Percentiles rank a stretch among this genome's conserved stretches.
These are phyloP conservation scores for Trametes pubescens DNA, from an alignment of 1,284 basidiomycete species.

Conservation along the genomic window DNA sequence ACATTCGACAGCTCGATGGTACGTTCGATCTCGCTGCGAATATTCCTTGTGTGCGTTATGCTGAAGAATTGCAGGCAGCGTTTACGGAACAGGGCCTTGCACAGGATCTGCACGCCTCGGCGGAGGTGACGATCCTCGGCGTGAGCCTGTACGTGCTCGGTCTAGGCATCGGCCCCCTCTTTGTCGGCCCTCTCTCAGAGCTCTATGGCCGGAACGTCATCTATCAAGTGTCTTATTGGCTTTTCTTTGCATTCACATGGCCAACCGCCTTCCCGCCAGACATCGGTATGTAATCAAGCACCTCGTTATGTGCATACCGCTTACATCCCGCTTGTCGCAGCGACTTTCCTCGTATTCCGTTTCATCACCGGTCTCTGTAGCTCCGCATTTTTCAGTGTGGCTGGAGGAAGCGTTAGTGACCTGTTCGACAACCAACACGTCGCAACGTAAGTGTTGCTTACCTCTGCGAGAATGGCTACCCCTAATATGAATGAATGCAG, in stretches of 20 bases:
- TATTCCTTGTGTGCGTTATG: neutral
- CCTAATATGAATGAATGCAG: conserved; percentile 43
- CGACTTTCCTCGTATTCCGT: conserved; percentile 71
- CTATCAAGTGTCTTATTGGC: conserved; percentile 48
- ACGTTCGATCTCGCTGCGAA: conserved; percentile 30
- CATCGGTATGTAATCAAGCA: conserved; percentile 43
- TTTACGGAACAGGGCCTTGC: conserved; percentile 72
- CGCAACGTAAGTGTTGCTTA: conserved; percentile 59
- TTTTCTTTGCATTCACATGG: conserved; percentile 56
- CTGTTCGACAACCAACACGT: conserved; percentile 71
- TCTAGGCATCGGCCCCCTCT: conserved; percentile 56
- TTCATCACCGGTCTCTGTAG: conserved; percentile 77
- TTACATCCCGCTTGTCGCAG: conserved; percentile 36
- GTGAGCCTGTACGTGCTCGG: conserved; percentile 78
- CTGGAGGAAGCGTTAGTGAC: conserved; percentile 83
- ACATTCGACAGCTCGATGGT: conserved; percentile 81
- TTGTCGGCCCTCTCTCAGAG: conserved; percentile 62
- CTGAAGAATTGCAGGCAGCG: conserved; percentile 54
- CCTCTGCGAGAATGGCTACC: neutral
- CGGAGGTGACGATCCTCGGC: conserved; percentile 72
- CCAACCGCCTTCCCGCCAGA: conserved; percentile 61
- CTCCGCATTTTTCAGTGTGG: conserved; percentile 81
- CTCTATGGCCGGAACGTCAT: conserved; percentile 55
- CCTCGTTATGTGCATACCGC: neutral
- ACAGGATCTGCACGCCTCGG: conserved; percentile 64